phyloP scores from a whole-genome alignment of 2,329 filamentous ascomycete genomes.

The Exophiala aquamarina region DNA sequence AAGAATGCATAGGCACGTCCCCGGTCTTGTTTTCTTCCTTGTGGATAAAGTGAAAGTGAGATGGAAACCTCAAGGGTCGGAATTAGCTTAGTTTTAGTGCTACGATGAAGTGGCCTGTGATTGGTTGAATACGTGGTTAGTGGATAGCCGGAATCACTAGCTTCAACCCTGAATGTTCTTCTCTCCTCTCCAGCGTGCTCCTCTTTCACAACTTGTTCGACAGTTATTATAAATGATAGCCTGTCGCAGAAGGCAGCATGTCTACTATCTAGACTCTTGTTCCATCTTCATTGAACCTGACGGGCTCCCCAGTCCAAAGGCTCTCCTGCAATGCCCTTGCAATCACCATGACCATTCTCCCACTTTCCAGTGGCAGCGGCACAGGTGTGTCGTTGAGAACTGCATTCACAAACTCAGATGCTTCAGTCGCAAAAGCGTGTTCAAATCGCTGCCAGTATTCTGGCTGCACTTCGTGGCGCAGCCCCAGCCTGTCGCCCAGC shows the following conservation, averaged over 20 bases:
- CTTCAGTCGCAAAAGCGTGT: constrained; percentile 41
- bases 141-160: too few species aligned
- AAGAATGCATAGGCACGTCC: too few species aligned
- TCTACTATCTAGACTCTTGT: constrained; percentile 8
- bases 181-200: too few species aligned
- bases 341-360: constrained; percentile 39
- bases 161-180: too few species aligned
- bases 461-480: constrained; percentile 36
- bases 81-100: too few species aligned
- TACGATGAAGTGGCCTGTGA: too few species aligned
- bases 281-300: constrained; percentile 37
- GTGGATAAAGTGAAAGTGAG: background rate
- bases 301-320: constrained; percentile 21
- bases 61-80: background rate
- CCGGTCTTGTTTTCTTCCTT: too few species aligned
- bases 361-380: constrained; percentile 35
- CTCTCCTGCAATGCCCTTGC: constrained; percentile 31
- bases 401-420: constrained; percentile 39
- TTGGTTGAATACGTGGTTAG: too few species aligned
- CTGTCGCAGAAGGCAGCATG: too few species aligned
- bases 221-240: too few species aligned
- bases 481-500: constrained; percentile 34
- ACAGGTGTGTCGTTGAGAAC: constrained; percentile 39
- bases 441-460: constrained; percentile 44
- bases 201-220: too few species aligned